Evolutionary conservation across 331 rosid genomes (phyloP).

Genomic region (Acacia concinna): DNA sequence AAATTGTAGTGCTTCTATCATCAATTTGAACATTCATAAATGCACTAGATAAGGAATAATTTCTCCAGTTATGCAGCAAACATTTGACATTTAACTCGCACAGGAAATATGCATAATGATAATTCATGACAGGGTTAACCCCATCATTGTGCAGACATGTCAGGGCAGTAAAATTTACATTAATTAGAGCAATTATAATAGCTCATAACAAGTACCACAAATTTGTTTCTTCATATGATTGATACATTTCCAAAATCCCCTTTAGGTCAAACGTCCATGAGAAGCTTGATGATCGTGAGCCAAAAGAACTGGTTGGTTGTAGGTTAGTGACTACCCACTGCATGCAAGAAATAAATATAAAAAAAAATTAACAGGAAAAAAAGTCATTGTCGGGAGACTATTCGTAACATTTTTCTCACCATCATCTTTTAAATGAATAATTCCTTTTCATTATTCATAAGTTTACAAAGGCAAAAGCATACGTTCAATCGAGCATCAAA

Average conservation of each 20-base stretch:
- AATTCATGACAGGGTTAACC: neutral
- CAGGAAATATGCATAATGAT: neutral
- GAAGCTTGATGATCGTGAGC: constrained; percentile 52
- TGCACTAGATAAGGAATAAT: constrained; percentile 14
- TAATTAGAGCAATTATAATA: constrained; percentile 20
- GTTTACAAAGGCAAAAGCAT: neutral
- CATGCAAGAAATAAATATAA: constrained; percentile 16
- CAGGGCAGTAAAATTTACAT: neutral
- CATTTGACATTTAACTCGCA: neutral
- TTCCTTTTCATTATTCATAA: constrained; percentile 2
- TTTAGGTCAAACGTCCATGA: constrained; percentile 83
- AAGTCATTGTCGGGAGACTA: constrained; percentile 13
- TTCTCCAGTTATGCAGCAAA: constrained; percentile 18
- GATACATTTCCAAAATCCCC: constrained; percentile 89
- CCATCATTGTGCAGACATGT: constrained; percentile 18
- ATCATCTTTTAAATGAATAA: neutral
- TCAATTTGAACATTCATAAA: constrained; percentile 14
- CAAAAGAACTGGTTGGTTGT: constrained; percentile 55
- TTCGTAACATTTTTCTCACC: neutral
- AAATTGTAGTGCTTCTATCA: neutral
- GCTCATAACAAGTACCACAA: constrained; percentile 58
- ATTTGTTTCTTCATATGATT: constrained; percentile 86
- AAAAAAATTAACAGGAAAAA: neutral
- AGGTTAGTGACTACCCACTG: constrained; percentile 98
- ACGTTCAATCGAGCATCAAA: neutral